Conservation (phyloP, 2,329 filamentous ascomycete species). For the Ascochyta pisi region DNA sequence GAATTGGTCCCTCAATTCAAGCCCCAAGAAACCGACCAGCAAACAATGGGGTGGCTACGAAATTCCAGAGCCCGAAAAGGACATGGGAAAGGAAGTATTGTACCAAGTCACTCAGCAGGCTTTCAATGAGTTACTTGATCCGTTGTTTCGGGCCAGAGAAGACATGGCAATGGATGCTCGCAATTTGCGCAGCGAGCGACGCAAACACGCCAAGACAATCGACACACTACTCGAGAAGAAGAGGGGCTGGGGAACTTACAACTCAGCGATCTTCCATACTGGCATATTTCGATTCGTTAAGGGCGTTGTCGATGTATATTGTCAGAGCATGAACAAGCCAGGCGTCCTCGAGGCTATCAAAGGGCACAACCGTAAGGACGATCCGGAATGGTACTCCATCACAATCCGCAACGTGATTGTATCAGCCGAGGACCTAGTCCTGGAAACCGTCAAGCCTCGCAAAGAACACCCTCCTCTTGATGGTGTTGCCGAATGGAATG, state of each 20-base stretch:
- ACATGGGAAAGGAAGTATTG: conserved; percentile 85
- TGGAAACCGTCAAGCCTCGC: conserved; percentile 17
- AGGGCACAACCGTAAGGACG: background rate
- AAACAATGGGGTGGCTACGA: conserved; percentile 81
- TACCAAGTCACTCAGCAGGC: conserved; percentile 92
- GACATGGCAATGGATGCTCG: conserved; percentile 74
- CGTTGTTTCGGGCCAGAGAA: conserved; percentile 82
- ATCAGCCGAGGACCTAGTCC: conserved; percentile 26
- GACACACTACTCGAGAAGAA: conserved; percentile 16
- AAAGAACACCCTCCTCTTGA: conserved; percentile 7
- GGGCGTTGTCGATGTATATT: conserved; percentile 32
- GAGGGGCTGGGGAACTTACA: conserved; percentile 7
- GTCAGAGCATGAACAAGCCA: conserved; percentile 19
- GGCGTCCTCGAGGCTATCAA: background rate
- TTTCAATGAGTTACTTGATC: conserved; percentile 89
- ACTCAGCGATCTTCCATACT: conserved; percentile 26
- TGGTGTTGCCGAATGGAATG: conserved; percentile 11
- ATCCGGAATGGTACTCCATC: conserved; percentile 1
- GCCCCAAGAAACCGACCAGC: conserved; percentile 70
- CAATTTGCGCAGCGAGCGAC: conserved; percentile 40
- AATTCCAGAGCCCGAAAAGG: conserved; percentile 78
- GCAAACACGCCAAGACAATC: conserved; percentile 27
- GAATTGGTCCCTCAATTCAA: conserved; percentile 72
- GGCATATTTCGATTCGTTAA: conserved; percentile 40
- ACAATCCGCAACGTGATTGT: conserved; percentile 23